Evolutionary conservation across 2,329 filamentous ascomycete species (phyloP), one percentile per base, ranked within the genome.

Genomic region (Claviceps pusilla): DNA sequence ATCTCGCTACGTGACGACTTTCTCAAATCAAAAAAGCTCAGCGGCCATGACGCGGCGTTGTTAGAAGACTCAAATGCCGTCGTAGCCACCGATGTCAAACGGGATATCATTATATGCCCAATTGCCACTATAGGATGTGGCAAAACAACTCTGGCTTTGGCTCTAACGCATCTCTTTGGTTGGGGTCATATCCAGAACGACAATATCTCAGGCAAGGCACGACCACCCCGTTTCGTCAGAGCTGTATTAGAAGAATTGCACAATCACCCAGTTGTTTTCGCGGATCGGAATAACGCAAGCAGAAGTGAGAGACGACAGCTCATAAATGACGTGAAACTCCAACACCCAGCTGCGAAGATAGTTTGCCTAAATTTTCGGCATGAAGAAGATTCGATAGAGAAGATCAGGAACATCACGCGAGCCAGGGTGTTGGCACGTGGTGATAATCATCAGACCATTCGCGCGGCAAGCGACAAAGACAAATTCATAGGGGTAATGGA

Each of bases 131-230:
- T 98, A 53, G 93, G 93, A 10, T 98, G 93, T 65, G 93, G 93
- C 54, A 98, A 98, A 76, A 98, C 93, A 0, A 98, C 93, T 0
- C 73, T 98, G 51, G 89, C 87, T 3, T 70, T 94, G 51, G 90
- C 87, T 2, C 73, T 98, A 24, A 78, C 79, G 4, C 84, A 88
- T 63, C 77, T 98, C 1, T 96, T 97, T 60, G 81, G 77, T 54
- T 97, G 90, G 87, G 91, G 89, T 16, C 89, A 95, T 65, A 76
- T 96, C 50, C 93, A 98, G 65, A 98, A 98, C 66, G 93, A 98
- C 71, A 95, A 98, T 65, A 93, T 98, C 56, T 82, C 82, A 52
- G 88, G 83, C 58, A 85, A 86, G 66, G 79, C 78, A 54, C 86
- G 91, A 41, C 86, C 89, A 3, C 80, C 84, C 58, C 79, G 81